Evolutionary conservation across 495 filamentous ascomycete species (phyloP).

Genomic region (Hypoxylon lienhwacheense): DNA sequence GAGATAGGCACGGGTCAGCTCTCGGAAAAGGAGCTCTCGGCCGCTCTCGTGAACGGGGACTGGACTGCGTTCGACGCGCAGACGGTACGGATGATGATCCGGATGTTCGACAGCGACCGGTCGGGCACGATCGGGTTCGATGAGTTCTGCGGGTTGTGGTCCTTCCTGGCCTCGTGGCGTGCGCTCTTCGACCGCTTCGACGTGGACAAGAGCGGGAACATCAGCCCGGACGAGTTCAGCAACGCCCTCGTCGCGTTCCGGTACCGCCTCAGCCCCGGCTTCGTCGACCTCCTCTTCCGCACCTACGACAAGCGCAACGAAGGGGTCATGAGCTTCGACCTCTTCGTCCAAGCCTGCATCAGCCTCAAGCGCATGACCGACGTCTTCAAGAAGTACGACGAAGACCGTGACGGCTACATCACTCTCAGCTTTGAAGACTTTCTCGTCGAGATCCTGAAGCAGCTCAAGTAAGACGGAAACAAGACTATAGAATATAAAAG

Average conservation of each 20-base stretch:
- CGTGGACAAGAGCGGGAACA: conserved; percentile 80
- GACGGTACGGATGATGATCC: conserved; percentile 97
- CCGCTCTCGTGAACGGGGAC: conserved; percentile 94
- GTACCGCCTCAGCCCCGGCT: conserved; percentile 81
- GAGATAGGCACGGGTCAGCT: conserved; percentile 72
- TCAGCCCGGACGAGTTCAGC: conserved; percentile 81
- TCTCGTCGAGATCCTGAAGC: conserved; percentile 62
- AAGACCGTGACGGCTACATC: conserved; percentile 91
- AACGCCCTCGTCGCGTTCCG: conserved; percentile 94
- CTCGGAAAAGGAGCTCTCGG: conserved; percentile 83
- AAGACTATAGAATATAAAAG: no score
- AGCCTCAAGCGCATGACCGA: conserved; percentile 97
- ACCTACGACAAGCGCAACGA: conserved; percentile 62
- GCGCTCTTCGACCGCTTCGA: conserved; percentile 95
- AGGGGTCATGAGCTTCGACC: conserved; percentile 85
- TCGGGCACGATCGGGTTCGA: conserved; percentile 89
- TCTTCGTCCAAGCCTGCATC: conserved; percentile 98
- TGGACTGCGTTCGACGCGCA: conserved; percentile 93
- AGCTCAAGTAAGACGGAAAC: conserved; percentile 43
- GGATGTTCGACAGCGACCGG: conserved; percentile 94
- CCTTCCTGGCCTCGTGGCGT: conserved; percentile 91
- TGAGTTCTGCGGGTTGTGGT: conserved; percentile 95
- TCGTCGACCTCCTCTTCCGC: conserved; percentile 77
- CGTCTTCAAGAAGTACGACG: conserved; percentile 98
- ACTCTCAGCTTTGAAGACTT: conserved; percentile 82